Conservation (phyloP, 1,284 basidiomycete genomes). For the Cerrena zonata region DNA sequence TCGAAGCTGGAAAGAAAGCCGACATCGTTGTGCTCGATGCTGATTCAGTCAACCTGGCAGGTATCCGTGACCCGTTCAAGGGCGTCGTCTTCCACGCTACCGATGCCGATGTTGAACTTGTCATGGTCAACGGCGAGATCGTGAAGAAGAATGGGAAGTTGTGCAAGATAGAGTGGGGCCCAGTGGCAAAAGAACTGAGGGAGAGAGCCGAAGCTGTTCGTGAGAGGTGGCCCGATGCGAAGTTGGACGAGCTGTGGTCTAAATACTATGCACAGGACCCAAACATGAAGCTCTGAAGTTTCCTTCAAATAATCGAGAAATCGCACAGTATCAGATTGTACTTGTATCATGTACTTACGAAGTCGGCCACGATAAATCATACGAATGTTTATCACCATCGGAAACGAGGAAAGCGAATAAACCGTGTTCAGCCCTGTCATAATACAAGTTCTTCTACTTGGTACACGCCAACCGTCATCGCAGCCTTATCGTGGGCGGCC, state of each 20-base stretch:
- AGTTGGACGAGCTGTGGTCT: conserved; percentile 22
- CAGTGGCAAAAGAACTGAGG: conserved; percentile 37
- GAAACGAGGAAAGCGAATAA: background rate
- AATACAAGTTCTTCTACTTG: conserved; percentile 64
- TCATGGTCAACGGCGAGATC: conserved; percentile 31
- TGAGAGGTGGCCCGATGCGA: conserved; percentile 35
- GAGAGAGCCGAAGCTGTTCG: conserved; percentile 45
- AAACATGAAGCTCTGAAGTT: background rate
- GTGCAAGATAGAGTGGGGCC: conserved; percentile 23
- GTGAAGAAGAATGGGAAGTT: conserved; percentile 26
- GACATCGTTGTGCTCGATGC: conserved; percentile 30
- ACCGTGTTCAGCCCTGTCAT: conserved; percentile 20
- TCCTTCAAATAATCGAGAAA: background rate
- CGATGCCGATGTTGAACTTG: conserved; percentile 28
- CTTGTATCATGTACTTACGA: too few relatives aligned
- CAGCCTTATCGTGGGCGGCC: conserved; percentile 44
- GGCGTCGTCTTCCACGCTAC: conserved; percentile 30
- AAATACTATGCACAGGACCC: conserved; percentile 19
- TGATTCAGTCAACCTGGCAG: conserved; percentile 26
- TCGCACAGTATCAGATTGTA: too few relatives aligned
- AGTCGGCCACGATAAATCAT: too few relatives aligned
- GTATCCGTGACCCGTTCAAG: conserved; percentile 23
- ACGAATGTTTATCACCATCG: too few relatives aligned
- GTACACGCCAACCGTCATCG: conserved; percentile 56
- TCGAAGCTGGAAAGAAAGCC: conserved; percentile 31